phyloP scores from a whole-genome alignment of 768 basidiomycete species.

The Pholiota molesta region DNA sequence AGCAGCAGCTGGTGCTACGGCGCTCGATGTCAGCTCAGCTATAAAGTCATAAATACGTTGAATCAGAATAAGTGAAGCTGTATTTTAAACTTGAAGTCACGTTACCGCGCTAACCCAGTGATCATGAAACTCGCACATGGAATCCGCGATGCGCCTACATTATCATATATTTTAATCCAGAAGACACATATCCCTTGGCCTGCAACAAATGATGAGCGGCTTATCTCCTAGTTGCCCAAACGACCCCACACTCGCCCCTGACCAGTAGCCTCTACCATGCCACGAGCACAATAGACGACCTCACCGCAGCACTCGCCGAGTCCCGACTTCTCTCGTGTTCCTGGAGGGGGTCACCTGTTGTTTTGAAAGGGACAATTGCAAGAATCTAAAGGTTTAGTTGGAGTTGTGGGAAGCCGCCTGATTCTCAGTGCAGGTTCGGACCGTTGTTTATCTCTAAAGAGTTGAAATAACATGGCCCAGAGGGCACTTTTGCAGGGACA shows the following conservation, averaged over 20 bases:
- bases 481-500: slow-evolving; percentile 84
- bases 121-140: too few relatives aligned
- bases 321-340: slow-evolving; percentile 71
- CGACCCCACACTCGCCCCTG: slow-evolving; percentile 54
- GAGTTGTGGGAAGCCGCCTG: slow-evolving; percentile 72
- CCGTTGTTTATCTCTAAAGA: neutral
- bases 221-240: slow-evolving; percentile 34
- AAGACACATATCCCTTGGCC: neutral
- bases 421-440: slow-evolving; percentile 84
- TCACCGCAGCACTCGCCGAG: slow-evolving; percentile 73
- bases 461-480: slow-evolving; percentile 39
- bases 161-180: slow-evolving; percentile 1
- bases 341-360: slow-evolving; percentile 59
- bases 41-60: too few relatives aligned
- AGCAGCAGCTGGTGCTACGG: too few relatives aligned
- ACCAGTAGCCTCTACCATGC: slow-evolving; percentile 54
- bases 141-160: neutral
- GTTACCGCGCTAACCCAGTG: too few relatives aligned
- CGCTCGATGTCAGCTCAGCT: too few relatives aligned
- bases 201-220: slow-evolving; percentile 22
- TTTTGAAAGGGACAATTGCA: slow-evolving; percentile 67
- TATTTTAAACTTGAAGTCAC: too few relatives aligned
- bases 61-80: too few relatives aligned
- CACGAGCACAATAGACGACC: slow-evolving; percentile 73
- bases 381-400: slow-evolving; percentile 64